These are phyloP conservation scores for Trichoderma sp. DNA, from an alignment of 2,329 filamentous ascomycete genomes.

Conservation along the genomic window DNA sequence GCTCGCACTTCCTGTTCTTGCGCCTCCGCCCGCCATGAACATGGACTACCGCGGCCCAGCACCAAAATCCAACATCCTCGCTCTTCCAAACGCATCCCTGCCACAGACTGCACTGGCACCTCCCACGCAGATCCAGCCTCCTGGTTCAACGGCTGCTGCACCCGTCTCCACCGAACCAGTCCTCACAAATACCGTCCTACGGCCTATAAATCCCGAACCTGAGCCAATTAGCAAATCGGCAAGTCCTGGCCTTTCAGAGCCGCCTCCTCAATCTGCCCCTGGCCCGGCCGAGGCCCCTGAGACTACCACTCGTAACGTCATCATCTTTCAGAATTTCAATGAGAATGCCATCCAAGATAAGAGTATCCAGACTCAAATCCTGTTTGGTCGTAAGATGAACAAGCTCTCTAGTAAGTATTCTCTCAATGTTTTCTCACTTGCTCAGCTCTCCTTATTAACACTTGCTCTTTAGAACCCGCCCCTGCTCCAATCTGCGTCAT, in stretches of 20 bases:
- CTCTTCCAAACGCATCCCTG: conserved; percentile 47
- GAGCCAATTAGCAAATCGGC: conserved; percentile 1
- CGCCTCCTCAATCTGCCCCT: conserved; percentile 10
- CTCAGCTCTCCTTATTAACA: conserved; percentile 18
- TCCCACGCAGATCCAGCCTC: conserved; percentile 7
- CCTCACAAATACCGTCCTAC: conserved; percentile 9
- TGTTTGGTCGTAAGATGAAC: conserved; percentile 61
- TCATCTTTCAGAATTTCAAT: conserved; percentile 63
- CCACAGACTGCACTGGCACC: conserved; percentile 30
- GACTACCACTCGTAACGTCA: conserved; percentile 52
- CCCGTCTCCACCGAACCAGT: not conserved
- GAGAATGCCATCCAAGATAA: conserved; percentile 58
- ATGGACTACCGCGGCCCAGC: conserved; percentile 28
- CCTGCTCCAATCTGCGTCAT: conserved; percentile 70
- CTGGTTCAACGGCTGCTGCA: not conserved
- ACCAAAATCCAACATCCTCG: conserved; percentile 49
- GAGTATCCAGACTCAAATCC: conserved; percentile 58
- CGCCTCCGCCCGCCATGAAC: conserved; percentile 39
- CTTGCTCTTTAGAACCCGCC: conserved; percentile 48
- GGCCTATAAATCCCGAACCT: not conserved
- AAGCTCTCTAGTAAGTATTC: conserved; percentile 54
- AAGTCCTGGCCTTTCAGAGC: conserved; percentile 23
- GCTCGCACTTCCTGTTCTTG: conserved; percentile 43
- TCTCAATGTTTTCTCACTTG: not conserved
- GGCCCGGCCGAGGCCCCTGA: conserved; percentile 7